Evolutionary conservation across 2,329 filamentous ascomycete genomes (phyloP), one percentile per base, ranked within the genome.

Genomic region (Fusarium nelsonii): DNA sequence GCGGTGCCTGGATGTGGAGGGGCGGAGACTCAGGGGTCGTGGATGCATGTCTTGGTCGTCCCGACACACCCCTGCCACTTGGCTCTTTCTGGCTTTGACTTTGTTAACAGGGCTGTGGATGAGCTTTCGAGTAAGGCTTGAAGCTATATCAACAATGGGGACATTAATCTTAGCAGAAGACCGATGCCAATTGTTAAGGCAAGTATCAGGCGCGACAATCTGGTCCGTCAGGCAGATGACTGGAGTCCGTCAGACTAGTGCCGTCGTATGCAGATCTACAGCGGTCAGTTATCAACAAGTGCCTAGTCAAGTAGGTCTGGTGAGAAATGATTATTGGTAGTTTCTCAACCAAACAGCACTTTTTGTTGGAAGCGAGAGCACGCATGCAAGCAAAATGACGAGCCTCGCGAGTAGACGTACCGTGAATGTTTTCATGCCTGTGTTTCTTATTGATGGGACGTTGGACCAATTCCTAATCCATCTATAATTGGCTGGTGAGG

Each of bases 1-100:
- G 45, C 52, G 44, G 48, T 45, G 58, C 37, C 43, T 34, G 36
- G 39, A 14, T 23, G 32, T 12, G 44, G 61, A 39, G 58, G 61
- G 48, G 50, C 44, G 56, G 65, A 45, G 61, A 45, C 44, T 60
- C 63, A 70, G 68, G 71, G 71, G 71, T 59, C 53, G 44, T 55
- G 59, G 55, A 64, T 70, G 68, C 56, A 58, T 64, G 67, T 67
- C 68, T 70, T 60, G 44, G 67, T 44, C 51, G 43, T 70, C 69
- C 65, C 63, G 41, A 64, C 66, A 68, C 59, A 58, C 68, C 46
- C 50, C 58, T 48, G 48, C 30, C 40, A 33, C 15, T 43, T 56
- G 30, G 28, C 58, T 28, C 36, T 39, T 54, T 69, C 39, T 43
- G 20, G 14, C 39, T 62, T 53, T 48, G 41, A 45, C 49, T 68